Base-by-base conservation (phyloP, 768 basidiomycete species). In the Boletellus emodensis region DNA sequence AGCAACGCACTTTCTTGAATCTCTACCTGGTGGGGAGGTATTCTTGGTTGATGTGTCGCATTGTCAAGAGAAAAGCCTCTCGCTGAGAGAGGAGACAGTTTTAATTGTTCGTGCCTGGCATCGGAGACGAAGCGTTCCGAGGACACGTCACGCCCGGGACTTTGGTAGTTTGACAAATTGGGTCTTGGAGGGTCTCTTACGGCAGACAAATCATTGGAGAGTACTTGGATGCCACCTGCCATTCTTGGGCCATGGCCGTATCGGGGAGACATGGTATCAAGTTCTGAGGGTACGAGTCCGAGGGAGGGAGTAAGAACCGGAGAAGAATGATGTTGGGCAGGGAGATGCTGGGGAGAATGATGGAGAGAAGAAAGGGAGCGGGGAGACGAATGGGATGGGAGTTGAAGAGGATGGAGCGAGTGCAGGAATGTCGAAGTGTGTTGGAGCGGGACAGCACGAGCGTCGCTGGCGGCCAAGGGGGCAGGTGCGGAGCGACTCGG, bases 211-310 rank as follows among this genome's bases (percentile, higher is more conserved):
- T 67, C 58, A 4, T 17, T 47, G 39, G 60, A 56, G 37, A 62
- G 52, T 3, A 65, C 44, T 26, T 60, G 38, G 34, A 67, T 55
- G 17, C 65, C 65, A 2, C 65, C 65, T 6, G 62, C 62, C 64
- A 62, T 65, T 46, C 48, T 67, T 37, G 62, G 62, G 26, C 58
- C 62, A 26, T 53, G 24, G 12, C 50, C 47, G 46, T 55, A 61
- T 4, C 55, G 55, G 0, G 64, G 62, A 22, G 61, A 54, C 55
- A 61, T 51, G 45, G 34, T 2, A 9, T 46, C 49, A 24, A 44
- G 3, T 15, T 56, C 54, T 18, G 43, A 11, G 17, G 41, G n/a
- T 18, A 22, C 24, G 10, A 15, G 35, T 4, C 34, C 6, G 32
- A 44, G 32, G 22, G 45, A 36, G 18, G 18, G 2, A 11, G 51